Evolutionary conservation across 148 eudicot species (phyloP), one percentile per base, ranked within the genome.

Genomic region (Limonium bicolor): DNA sequence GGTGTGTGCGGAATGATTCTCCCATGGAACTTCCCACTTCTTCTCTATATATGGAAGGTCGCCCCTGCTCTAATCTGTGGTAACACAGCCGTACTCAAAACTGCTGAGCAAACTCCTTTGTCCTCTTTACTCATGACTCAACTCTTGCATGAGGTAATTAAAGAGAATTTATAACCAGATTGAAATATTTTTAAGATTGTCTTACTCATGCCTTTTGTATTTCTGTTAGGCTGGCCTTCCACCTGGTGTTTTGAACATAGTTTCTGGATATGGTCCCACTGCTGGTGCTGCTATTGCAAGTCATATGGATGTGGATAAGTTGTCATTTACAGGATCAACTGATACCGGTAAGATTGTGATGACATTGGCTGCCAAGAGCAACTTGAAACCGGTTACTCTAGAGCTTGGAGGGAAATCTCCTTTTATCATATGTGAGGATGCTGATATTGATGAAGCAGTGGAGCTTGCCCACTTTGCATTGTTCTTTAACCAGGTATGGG

Each of bases 1-100:
- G 88, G 88, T 50, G 88, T 80, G 9, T 78, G 76, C 3, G 88
- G 90, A 41, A 82, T 75, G 61, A 76, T 80, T 8, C 72, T 76
- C 38, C 90, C 83, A 1, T 80, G 90, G 83, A 80, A 80, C 64
- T 80, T 80, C 60, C 83, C 90, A 20, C 77, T 80, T 33, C 36
- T 76, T 24, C 69, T 80, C 77, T 59, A 71, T 45, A 78, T 80
- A 20, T 80, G 80, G 83, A 76, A 76, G 52, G 80, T 80, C n/a
- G 90, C 74, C n/a, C 84, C 90, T 22, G 84, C 90, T 17, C 53
- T 80, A n/a, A n/a, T n/a, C n/a, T n/a, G n/a, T n/a, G n/a, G n/a
- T n/a, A n/a, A n/a, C n/a, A n/a, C n/a, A n/a, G 30, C 76, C 31
- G 80, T 80, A 53, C 60, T 80, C 6, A 76, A 80, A 52, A 50